These are phyloP conservation scores for Colletotrichum sp. DNA, from an alignment of 2,329 filamentous ascomycete genomes.

Conservation along the genomic window DNA sequence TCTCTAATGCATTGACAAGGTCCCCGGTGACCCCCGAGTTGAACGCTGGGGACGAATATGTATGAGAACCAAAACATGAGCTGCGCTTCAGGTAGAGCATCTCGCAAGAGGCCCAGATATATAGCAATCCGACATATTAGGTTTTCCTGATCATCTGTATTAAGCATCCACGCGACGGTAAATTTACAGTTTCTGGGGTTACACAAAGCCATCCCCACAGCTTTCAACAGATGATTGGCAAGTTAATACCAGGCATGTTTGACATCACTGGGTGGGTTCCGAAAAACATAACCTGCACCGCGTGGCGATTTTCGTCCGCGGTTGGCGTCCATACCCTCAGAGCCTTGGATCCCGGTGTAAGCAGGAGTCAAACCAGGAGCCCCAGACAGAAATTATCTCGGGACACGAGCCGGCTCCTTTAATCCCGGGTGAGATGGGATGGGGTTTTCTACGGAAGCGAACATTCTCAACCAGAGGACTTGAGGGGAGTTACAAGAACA, in stretches of 20 bases:
- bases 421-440: not conserved
- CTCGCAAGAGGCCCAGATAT: not conserved
- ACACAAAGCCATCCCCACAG: not conserved
- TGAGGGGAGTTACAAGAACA: not conserved
- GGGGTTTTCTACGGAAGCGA: not conserved
- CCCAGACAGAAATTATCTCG: not conserved
- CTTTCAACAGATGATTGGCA: not conserved
- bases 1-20: not conserved
- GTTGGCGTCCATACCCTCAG: not conserved
- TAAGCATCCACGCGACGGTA: not conserved
- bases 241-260: not conserved
- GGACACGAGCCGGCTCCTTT: not conserved
- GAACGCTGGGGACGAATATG: not conserved
- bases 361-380: not conserved
- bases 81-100: not conserved
- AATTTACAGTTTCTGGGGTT: not conserved
- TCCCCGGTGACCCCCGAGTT: not conserved
- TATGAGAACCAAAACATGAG: not conserved
- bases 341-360: not conserved
- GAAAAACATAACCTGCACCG: not conserved
- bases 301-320: not conserved
- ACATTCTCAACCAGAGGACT: not conserved
- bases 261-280: not conserved
- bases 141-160: not conserved
- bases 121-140: not conserved